These are phyloP conservation scores for Scutellaria barbata DNA, from an alignment of 257 asterid genomes.

Conservation along the genomic window DNA sequence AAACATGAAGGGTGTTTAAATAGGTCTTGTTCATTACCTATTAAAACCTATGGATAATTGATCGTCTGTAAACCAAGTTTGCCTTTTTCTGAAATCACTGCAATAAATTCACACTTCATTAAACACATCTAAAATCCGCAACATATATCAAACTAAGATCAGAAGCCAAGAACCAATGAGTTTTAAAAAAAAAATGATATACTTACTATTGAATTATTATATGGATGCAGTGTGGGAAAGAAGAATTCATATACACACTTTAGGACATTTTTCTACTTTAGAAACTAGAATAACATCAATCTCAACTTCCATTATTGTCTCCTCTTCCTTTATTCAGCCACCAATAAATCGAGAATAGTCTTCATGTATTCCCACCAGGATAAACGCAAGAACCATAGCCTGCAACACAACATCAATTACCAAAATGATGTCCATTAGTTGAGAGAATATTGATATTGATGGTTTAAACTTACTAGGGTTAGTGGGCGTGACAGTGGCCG, in stretches of 20 bases:
- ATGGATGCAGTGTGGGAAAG: slow-evolving; percentile 28
- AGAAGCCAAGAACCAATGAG: background rate
- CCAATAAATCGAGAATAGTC: background rate
- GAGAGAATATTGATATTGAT: background rate
- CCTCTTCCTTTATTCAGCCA: slow-evolving; percentile 11
- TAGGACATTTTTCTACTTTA: slow-evolving; percentile 7
- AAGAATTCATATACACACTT: slow-evolving; percentile 32
- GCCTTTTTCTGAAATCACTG: background rate
- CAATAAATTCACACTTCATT: slow-evolving; percentile 1
- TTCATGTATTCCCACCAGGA: slow-evolving; percentile 43
- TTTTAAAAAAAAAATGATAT: background rate
- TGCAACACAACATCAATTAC: slow-evolving; percentile 32
- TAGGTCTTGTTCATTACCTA: too few relatives aligned
- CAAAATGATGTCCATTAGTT: background rate
- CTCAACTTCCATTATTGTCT: background rate
- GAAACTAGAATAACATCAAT: slow-evolving; percentile 21
- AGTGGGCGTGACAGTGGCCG: slow-evolving; percentile 56
- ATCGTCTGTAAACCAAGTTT: background rate
- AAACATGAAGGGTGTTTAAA: too few relatives aligned
- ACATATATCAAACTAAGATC: background rate
- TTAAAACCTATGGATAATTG: too few relatives aligned
- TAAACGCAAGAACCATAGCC: slow-evolving; percentile 74
- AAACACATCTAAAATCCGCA: background rate
- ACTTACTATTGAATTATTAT: background rate
- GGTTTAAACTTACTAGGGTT: slow-evolving; percentile 67